These are phyloP conservation scores for Paramarasmius palmivorus DNA, from an alignment of 1,284 basidiomycete genomes.

Conservation along the genomic window DNA sequence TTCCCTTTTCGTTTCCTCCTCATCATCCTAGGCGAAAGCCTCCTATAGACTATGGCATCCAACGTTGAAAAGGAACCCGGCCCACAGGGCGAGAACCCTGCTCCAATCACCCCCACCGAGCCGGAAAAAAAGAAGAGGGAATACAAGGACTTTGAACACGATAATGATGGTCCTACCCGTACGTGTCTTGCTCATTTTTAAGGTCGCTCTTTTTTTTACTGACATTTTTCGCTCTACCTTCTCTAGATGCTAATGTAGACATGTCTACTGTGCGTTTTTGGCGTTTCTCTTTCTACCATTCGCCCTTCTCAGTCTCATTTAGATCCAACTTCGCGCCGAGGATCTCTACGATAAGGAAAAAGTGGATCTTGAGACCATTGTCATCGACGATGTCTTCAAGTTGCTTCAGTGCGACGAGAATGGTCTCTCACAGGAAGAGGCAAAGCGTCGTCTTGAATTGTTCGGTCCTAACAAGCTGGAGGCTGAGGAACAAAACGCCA, in stretches of 20 bases:
- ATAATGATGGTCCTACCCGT: constrained; percentile 72
- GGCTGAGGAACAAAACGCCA: constrained; percentile 83
- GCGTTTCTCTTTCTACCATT: constrained; percentile 12
- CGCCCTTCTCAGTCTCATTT: constrained; percentile 14
- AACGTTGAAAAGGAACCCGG: constrained; percentile 66
- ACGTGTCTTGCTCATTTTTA: constrained; percentile 32
- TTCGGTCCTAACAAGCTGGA: constrained; percentile 98
- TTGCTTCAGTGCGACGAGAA: constrained; percentile 87
- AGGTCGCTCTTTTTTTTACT: constrained; percentile 14
- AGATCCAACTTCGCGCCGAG: constrained; percentile 91
- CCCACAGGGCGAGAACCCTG: constrained; percentile 44
- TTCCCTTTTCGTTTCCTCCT: constrained; percentile 8
- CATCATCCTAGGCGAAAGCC: constrained; percentile 8
- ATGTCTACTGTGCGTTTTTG: constrained; percentile 67
- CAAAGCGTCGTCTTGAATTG: constrained; percentile 83
- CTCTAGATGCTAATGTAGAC: constrained; percentile 80
- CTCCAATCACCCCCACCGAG: constrained; percentile 24
- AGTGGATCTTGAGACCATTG: constrained; percentile 96
- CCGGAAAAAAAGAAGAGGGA: constrained; percentile 79
- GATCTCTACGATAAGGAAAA: constrained; percentile 99
- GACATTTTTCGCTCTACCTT: constrained; percentile 8
- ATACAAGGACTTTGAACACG: constrained; percentile 91
- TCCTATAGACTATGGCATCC: constrained; percentile 32
- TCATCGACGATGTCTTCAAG: constrained; percentile 96
- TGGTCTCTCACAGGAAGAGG: constrained; percentile 80